These are phyloP conservation scores for Phytophthora cactorum DNA, from an alignment of 352 stramenopile species.

Conservation along the genomic window DNA sequence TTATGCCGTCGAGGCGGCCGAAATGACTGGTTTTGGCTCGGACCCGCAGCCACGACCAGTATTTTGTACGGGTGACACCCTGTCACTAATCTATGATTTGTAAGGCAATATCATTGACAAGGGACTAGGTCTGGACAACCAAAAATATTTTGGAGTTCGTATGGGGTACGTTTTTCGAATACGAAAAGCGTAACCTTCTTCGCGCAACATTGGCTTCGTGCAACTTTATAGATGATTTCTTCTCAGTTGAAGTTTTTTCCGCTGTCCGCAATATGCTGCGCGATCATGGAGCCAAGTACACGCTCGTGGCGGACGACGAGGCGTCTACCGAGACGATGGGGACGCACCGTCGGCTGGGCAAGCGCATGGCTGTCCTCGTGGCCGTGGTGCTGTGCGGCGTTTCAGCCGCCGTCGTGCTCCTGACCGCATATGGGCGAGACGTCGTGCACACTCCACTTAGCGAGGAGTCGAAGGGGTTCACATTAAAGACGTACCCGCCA, in stretches of 20 bases:
- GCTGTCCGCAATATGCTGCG: conserved; percentile 21
- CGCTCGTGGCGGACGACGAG: conserved; percentile 26
- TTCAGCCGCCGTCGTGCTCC: conserved; percentile 7
- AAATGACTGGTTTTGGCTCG: conserved; percentile 67
- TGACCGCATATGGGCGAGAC: not conserved
- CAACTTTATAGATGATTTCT: not conserved
- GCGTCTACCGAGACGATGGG: conserved; percentile 6
- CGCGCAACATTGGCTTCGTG: conserved; percentile 3
- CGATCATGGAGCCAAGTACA: conserved; percentile 28
- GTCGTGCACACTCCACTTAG: not conserved
- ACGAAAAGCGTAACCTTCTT: not conserved
- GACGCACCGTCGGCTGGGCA: conserved; percentile 8
- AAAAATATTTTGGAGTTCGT: conserved; percentile 20
- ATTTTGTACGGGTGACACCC: conserved; percentile 39
- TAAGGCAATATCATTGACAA: not conserved
- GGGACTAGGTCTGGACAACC: conserved; percentile 2
- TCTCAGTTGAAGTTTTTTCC: conserved; percentile 33
- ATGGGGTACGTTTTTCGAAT: conserved; percentile 7
- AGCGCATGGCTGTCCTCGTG: conserved; percentile 14
- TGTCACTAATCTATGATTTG: conserved; percentile 33
- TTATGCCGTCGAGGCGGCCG: conserved; percentile 7
- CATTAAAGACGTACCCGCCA: conserved; percentile 44
- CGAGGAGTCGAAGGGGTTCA: conserved; percentile 19
- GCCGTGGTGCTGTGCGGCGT: conserved; percentile 21
- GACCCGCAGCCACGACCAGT: conserved; percentile 14